A percentile compares a stretch with the other conserved stretches of the same genome.
Conservation (phyloP, 805 yeast species). For the Candida rishiriensis region DNA sequence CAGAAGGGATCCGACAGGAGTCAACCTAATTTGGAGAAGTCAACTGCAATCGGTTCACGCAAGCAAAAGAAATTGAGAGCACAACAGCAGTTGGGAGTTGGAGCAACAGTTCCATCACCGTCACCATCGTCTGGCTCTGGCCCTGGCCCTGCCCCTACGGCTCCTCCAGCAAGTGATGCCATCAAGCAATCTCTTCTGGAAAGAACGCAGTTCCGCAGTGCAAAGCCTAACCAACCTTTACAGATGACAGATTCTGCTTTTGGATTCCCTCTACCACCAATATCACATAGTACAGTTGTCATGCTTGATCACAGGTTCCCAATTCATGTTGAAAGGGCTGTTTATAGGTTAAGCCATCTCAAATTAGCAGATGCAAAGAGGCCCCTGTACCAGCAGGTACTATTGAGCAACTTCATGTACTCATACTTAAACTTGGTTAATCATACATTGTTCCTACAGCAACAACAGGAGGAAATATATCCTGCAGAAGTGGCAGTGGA, state of each 20-base stretch:
- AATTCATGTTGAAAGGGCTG: constrained; percentile 92
- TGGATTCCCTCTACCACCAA: constrained; percentile 83
- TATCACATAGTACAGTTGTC: constrained; percentile 67
- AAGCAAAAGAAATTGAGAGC: neutral
- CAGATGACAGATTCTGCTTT: constrained; percentile 74
- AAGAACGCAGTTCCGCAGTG: constrained; percentile 22
- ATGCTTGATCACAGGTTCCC: constrained; percentile 88
- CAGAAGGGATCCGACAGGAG: too few relatives aligned
- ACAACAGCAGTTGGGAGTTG: constrained; percentile 2
- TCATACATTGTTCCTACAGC: constrained; percentile 79
- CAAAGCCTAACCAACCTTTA: constrained; percentile 52
- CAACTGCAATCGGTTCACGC: too few relatives aligned
- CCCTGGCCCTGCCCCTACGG: too few relatives aligned
- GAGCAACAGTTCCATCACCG: constrained; percentile 6
- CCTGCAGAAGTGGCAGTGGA: constrained; percentile 6
- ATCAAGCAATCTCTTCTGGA: constrained; percentile 24
- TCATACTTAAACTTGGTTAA: constrained; percentile 92
- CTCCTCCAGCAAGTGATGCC: constrained; percentile 2
- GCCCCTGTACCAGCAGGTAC: constrained; percentile 86
- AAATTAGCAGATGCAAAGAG: constrained; percentile 93
- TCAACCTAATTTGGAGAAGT: too few relatives aligned
- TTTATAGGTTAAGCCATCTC: constrained; percentile 86
- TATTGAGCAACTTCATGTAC: constrained; percentile 94
- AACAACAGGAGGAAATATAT: constrained; percentile 37
- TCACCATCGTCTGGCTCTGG: constrained; percentile 8